Evolutionary conservation across 2,329 filamentous ascomycete species (phyloP).

Genomic region (Hirsutella minnesotensis): DNA sequence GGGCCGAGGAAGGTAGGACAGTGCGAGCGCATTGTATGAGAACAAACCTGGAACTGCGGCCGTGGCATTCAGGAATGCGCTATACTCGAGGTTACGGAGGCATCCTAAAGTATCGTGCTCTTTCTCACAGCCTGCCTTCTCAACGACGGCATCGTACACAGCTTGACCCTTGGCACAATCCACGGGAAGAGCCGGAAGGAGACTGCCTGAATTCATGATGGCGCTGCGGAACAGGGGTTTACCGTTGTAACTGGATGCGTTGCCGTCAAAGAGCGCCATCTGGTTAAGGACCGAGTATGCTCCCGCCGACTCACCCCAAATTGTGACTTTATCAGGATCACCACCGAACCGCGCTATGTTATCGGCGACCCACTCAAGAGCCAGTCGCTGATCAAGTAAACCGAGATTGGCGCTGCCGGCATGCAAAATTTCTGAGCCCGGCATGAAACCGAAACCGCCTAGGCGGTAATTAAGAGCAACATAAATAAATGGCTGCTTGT

Average conservation of each 20-base stretch:
- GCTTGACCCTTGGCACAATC: slow-evolving; percentile 54
- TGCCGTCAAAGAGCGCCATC: slow-evolving; percentile 60
- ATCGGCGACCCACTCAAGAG: slow-evolving; percentile 64
- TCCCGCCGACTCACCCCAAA: slow-evolving; percentile 66
- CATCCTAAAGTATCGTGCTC: slow-evolving; percentile 49
- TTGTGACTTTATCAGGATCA: slow-evolving; percentile 63
- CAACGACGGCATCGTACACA: slow-evolving; percentile 51
- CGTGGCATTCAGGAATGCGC: slow-evolving; percentile 49
- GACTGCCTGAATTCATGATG: slow-evolving; percentile 66
- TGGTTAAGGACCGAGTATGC: slow-evolving; percentile 66
- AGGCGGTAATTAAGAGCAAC: slow-evolving; percentile 71
- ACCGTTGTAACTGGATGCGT: slow-evolving; percentile 64
- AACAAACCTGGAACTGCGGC: slow-evolving; percentile 60
- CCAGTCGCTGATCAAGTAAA: slow-evolving; percentile 60
- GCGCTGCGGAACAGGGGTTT: slow-evolving; percentile 62
- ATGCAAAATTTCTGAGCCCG: slow-evolving; percentile 52
- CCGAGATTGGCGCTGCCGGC: slow-evolving; percentile 62
- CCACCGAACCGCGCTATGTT: slow-evolving; percentile 71
- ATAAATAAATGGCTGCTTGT: slow-evolving; percentile 50
- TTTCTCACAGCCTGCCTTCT: slow-evolving; percentile 47
- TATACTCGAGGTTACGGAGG: slow-evolving; percentile 49
- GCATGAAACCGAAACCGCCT: slow-evolving; percentile 62
- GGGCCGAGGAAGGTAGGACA: slow-evolving; percentile 65
- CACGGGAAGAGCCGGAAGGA: slow-evolving; percentile 49
- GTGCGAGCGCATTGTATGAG: slow-evolving; percentile 53